Evolutionary conservation across 352 stramenopile species (phyloP), one percentile per base, ranked within the genome.

Genomic region (Phytophthora sp.): DNA sequence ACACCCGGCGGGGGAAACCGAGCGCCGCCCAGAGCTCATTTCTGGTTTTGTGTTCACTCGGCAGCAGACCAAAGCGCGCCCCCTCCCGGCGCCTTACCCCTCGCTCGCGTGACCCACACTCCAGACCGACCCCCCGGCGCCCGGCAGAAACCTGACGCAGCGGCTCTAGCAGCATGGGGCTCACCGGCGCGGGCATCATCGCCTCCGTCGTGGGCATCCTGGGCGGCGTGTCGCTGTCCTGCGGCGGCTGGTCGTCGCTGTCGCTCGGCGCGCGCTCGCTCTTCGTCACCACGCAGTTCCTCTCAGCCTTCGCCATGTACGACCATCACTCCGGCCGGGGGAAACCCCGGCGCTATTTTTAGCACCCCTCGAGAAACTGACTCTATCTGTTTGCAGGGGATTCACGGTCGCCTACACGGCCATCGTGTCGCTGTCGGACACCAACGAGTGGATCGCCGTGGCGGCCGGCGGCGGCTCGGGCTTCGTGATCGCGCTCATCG

Each of bases 301-400:
- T 94, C 48, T 96, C 87, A 11, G 74, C 70, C 39, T 94, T 94
- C 66, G 77, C 77, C 56, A 94, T 96, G 86, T 95, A 89, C 35
- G 43, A 64, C 63, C 54, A 72, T 71, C 50, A 61, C 50, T 68
- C 49, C 39, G 24, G 20, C 37, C 9, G n/a, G n/a, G n/a, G n/a
- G n/a, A n/a, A n/a, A n/a, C n/a, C n/a, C 4, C 5, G 17, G 32
- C 52, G 37, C 18, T 42, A 48, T 38, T 43, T 72, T 54, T 34
- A 51, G 42, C 54, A 11, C 17, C 18, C 28, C 28, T 21, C n/a
- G 1, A 2, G 2, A 32, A 21, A 65, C 50, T 57, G 20, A 51
- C 55, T 56, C 32, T 45, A 48, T 24, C n/a, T 32, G 45, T 27
- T 62, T 41, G 31, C 46, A 92, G 83, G 70, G 84, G 85, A 6